phyloP scores from a whole-genome alignment of 2,329 filamentous ascomycete species.

The Pseudogymnoascus sp. region DNA sequence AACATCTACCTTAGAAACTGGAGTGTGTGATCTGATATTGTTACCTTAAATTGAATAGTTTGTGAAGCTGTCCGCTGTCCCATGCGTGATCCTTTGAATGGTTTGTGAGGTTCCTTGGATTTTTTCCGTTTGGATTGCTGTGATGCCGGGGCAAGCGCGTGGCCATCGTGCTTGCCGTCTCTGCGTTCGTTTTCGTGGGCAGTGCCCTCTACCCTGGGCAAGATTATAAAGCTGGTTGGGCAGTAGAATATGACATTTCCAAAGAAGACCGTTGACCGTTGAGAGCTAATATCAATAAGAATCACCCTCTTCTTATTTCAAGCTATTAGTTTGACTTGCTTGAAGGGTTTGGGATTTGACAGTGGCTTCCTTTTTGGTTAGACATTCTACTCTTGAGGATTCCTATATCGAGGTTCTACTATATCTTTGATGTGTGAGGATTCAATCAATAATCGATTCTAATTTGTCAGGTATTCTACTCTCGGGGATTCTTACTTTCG shows the following conservation, averaged over 20 bases:
- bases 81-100: neutral
- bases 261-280: no score
- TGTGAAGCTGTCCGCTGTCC: neutral
- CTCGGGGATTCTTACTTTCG: neutral
- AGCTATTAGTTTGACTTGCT: neutral
- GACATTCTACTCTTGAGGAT: neutral
- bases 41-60: constrained; percentile 7
- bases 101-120: neutral
- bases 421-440: neutral
- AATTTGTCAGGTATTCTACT: neutral
- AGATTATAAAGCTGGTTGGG: neutral
- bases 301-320: neutral
- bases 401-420: neutral
- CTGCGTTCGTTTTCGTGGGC: neutral
- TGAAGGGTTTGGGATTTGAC: neutral
- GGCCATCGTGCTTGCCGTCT: neutral
- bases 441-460: neutral
- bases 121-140: neutral
- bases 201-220: neutral
- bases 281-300: neutral
- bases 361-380: neutral
- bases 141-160: neutral
- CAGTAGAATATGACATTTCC: neutral
- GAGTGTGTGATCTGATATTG: constrained; percentile 8
- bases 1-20: constrained; percentile 10